phyloP scores from a whole-genome alignment of 805 yeast species.

The Sugiyamaella chiloensis region DNA sequence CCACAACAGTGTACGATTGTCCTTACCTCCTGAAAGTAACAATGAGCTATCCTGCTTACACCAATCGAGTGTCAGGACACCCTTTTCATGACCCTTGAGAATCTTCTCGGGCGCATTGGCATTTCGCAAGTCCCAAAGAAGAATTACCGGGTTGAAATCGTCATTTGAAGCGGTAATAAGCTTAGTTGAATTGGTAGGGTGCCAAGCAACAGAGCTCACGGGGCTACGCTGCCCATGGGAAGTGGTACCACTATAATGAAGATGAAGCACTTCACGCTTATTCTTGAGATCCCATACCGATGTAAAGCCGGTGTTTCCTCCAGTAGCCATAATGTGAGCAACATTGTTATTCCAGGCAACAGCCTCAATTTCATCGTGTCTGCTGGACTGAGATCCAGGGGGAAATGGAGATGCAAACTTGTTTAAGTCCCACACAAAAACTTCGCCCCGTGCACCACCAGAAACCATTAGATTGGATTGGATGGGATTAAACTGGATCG shows the following conservation, averaged over 20 bases:
- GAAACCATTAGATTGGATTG: conserved; percentile 73
- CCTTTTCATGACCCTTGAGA: conserved; percentile 78
- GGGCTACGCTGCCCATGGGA: conserved; percentile 53
- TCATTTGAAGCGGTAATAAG: conserved; percentile 83
- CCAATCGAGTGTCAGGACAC: conserved; percentile 92
- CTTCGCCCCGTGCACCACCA: conserved; percentile 87
- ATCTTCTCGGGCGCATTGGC: conserved; percentile 83
- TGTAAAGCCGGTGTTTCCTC: conserved; percentile 80
- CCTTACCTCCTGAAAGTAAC: conserved; percentile 88
- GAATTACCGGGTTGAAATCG: conserved; percentile 73
- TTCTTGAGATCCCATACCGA: conserved; percentile 93
- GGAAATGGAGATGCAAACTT: conserved; percentile 46
- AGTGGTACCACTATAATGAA: conserved; percentile 54
- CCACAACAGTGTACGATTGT: conserved; percentile 85
- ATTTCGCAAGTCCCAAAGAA: conserved; percentile 93
- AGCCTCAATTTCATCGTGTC: conserved; percentile 74
- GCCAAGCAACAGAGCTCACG: conserved; percentile 88
- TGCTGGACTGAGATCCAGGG: conserved; percentile 72
- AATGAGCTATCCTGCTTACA: conserved; percentile 75
- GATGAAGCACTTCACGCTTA: conserved; percentile 82
- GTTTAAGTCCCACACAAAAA: conserved; percentile 84
- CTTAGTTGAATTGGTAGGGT: conserved; percentile 82
- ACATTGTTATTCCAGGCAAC: conserved; percentile 87
- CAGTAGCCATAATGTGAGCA: conserved; percentile 84
- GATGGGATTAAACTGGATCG: conserved; percentile 72